These are phyloP conservation scores for Epichloe sylvatica DNA, from an alignment of 2,329 filamentous ascomycete species.

Conservation along the genomic window DNA sequence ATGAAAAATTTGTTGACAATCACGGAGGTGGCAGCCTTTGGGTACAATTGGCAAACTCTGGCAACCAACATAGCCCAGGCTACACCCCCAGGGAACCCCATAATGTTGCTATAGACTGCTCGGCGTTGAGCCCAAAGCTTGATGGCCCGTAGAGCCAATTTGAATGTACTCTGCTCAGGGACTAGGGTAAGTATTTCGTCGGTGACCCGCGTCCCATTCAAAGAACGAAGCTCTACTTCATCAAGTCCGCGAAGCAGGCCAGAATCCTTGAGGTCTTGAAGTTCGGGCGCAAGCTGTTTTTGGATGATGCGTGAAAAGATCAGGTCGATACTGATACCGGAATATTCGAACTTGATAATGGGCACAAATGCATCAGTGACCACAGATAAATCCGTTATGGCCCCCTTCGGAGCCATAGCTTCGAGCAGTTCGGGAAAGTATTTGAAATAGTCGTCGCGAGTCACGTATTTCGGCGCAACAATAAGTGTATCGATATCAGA, in stretches of 20 bases:
- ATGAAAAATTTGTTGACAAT: slow-evolving; percentile 91
- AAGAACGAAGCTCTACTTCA: slow-evolving; percentile 71
- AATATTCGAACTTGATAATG: slow-evolving; percentile 92
- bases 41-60: slow-evolving; percentile 89
- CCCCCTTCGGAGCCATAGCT: slow-evolving; percentile 59
- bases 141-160: slow-evolving; percentile 75
- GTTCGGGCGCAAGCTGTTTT: slow-evolving; percentile 52
- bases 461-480: slow-evolving; percentile 79
- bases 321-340: slow-evolving; percentile 84
- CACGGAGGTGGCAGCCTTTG: slow-evolving; percentile 75
- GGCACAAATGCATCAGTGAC: slow-evolving; percentile 89
- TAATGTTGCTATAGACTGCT: slow-evolving; percentile 89
- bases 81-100: slow-evolving; percentile 91
- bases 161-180: slow-evolving; percentile 79
- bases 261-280: slow-evolving; percentile 66
- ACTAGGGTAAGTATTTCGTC: slow-evolving; percentile 83
- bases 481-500: slow-evolving; percentile 97
- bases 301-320: slow-evolving; percentile 69
- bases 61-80: slow-evolving; percentile 98
- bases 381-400: slow-evolving; percentile 70
- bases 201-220: slow-evolving; percentile 90
- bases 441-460: slow-evolving; percentile 81
- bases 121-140: slow-evolving; percentile 93
- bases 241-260: slow-evolving; percentile 73
- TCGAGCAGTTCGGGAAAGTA: slow-evolving; percentile 70